Evolutionary conservation across 148 eudicot species (phyloP), one percentile per base, ranked within the genome.

Genomic region (Camellia lanceoleosa): DNA sequence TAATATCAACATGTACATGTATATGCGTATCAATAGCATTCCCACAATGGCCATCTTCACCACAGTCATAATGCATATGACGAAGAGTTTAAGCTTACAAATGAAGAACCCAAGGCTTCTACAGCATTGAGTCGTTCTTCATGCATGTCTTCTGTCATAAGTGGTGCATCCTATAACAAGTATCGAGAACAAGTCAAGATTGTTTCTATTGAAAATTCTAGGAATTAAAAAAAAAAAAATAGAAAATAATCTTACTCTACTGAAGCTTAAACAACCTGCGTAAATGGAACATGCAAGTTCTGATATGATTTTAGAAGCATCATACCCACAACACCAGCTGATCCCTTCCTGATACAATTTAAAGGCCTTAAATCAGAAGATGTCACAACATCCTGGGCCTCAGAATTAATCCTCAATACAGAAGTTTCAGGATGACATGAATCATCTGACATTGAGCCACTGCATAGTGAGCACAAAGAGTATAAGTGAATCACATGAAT

Each of bases 61-160:
- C 30, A 23, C 30, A 23, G 18, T 76, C 11, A 52, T 44, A 71
- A 63, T 68, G 73, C 63, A 59, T 61, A 77, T 72, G 62, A 77
- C 47, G 61, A 69, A 77, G 80, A 58, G 73, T 74, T 42, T 61
- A 14, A 78, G 84, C 98, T 89, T 84, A 93, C 98, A 75, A 79
- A 86, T 58, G 96, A 92, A 84, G 88, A 87, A 43, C 90, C 90
- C 75, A 90, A 87, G 82, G 90, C 96, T 84, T 91, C 94, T 77
- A 90, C 90, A 63, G 94, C 98, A 70, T 75, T 90, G 46, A 93
- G 85, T 75, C 98, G 87, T 81, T 95, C 98, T 83, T 95, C 98
- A 86, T 93, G 99, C 98, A 96, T 96, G 84, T 93, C 99, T 89
- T 95, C 99, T 6, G 99, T 96, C 99, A 96, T 96, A 76, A 86